Evolutionary conservation across 208 protist genomes (phyloP), one percentile per base, ranked within the genome.

Genomic region (Leishmania braziliensis): DNA sequence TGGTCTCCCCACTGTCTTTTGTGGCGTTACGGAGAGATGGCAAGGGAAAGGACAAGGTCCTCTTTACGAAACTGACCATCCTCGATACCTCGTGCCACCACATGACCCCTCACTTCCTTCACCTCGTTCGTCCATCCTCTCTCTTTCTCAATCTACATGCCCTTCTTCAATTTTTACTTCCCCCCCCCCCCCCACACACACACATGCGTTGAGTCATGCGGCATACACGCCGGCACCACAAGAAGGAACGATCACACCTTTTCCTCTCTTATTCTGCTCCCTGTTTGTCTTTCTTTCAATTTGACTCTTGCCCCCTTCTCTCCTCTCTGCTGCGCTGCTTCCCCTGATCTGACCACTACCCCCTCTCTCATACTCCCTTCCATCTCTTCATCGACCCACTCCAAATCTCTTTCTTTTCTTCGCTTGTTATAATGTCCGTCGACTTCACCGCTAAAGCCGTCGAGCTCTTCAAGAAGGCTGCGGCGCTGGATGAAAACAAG

Each of bases 371-470:
- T 29, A 12, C 50, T 23, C n/a, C 53, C 16, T 43, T 53, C 60
- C 51, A 5, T 54, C 43, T 18, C 16, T 53, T 68, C 60, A 68
- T 29, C 39, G 12, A 39, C 29, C 12, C 29, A 43, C 62, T 26
- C 46, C 46, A 50, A 39, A 54, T n/a, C 46, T 46, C 46, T 60
- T 80, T 26, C 60, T 36, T 78, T 51, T 29, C 29, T 16, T 20
- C 75, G 12, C 0, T 36, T 12, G 36, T 60, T 54, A 85, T 20
- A 14, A 97, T 95, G 92, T 97, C 95, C 50, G 94, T 97, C 6
- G 93, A 99, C 77, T 99, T 99, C 83, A 92, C 98, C n/a, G 85
- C 93, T 26, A 97, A 97, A 82, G 98, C 97, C 8, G 91, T 99
- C 14, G 95, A 98, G 77, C 85, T 98, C 14, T 98, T 98, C 74